Conservation (phyloP, 768 basidiomycete species). For the Rubroboletus satanas region DNA sequence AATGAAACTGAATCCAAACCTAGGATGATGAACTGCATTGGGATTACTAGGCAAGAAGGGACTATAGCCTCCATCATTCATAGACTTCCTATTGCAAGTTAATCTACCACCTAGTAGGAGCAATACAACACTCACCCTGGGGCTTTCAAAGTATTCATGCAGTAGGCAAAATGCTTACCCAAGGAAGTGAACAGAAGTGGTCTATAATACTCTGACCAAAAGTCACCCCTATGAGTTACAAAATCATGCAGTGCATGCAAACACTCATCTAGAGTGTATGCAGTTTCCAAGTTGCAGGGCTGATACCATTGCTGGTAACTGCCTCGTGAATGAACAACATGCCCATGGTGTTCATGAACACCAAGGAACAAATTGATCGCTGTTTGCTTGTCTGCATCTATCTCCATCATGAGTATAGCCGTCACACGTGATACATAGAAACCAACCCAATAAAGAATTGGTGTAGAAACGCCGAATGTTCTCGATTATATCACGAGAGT, state of each 20-base stretch:
- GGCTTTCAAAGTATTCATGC: constrained; percentile 85
- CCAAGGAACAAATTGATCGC: constrained; percentile 98
- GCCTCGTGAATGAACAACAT: constrained; percentile 49
- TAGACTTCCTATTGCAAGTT: constrained; percentile 52
- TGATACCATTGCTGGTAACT: constrained; percentile 87
- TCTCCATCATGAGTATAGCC: not conserved
- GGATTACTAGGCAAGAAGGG: constrained; percentile 68
- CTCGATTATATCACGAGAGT: constrained; percentile 94
- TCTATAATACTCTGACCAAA: constrained; percentile 88
- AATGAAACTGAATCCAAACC: constrained; percentile 25
- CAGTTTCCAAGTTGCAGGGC: constrained; percentile 60
- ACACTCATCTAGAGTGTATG: constrained; percentile 67
- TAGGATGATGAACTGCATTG: constrained; percentile 33
- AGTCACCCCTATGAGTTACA: constrained; percentile 60
- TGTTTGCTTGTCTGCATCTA: constrained; percentile 95
- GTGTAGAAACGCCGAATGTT: constrained; percentile 93
- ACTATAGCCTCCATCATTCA: constrained; percentile 63
- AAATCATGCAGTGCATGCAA: constrained; percentile 57
- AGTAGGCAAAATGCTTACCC: constrained; percentile 86
- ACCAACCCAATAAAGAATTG: constrained; percentile 80
- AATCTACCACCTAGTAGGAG: not conserved
- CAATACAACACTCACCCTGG: constrained; percentile 54
- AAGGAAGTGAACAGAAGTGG: constrained; percentile 80
- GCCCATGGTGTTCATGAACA: constrained; percentile 54
- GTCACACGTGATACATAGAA: not conserved